Base-by-base conservation (phyloP, 83 land plant species). In the Diphasiastrum complanatum region DNA sequence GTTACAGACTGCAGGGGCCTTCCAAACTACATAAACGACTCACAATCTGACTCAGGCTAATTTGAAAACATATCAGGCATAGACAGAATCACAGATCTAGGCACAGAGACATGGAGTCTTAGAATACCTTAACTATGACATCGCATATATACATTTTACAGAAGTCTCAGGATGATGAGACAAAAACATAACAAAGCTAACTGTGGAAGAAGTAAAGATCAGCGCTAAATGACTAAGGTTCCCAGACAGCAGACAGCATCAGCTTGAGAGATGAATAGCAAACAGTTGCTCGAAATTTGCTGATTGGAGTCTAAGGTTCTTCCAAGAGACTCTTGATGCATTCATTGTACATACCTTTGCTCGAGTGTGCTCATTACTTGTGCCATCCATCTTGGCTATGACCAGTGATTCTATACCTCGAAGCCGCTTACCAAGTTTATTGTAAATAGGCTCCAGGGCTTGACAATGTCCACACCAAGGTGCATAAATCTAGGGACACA, bases 391-490 rank as follows among this genome's bases (percentile, higher is more conserved):
- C 63, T 93, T 93, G 2, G 95, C 98, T 12, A 93, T 81, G 5
- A 88, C 87, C 45, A 93, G 72, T 36, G 98, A 93, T 2, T 85
- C 78, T 18, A 93, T 70, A 3, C 78, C 83, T 5, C 71, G 75
- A 24, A 93, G 66, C 46, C 78, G 82, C 65, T 83, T 85, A 28
- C 76, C 97, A 51, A 93, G 83, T 64, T 89, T 93, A 59, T 83
- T 78, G 57, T 88, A 92, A 20, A 60, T 85, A 45, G 98, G 98
- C 60, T 92, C 98, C 12, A 92, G 49, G 25, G 83, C 70, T 72
- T 92, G 96, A 67, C 98, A 92, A 69, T 88, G 96, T 23, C 85
- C 86, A 67, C 98, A 91, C 96, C 96, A 81, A 27, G 98, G 98
- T 22, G 96, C 96, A 78, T 88, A 92, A 6, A 92, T 74, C 98